Conservation (phyloP, 2,329 filamentous ascomycete genomes). For the Arthrobotrys entomopaga region DNA sequence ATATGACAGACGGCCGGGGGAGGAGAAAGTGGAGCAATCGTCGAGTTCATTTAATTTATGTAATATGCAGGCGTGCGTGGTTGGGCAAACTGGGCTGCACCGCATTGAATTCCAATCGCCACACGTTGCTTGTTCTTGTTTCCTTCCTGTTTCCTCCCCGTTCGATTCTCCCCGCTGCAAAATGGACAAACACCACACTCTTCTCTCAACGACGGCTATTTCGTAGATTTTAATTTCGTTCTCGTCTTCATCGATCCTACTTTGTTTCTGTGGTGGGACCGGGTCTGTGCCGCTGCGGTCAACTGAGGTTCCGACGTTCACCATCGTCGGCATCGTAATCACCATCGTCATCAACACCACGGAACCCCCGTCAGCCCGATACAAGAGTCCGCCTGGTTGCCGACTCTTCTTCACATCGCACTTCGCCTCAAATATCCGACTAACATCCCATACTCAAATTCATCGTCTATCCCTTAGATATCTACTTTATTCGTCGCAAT, state of each 20-base stretch:
- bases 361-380: slow-evolving; percentile 34
- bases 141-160: background rate
- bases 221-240: slow-evolving; percentile 15
- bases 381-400: slow-evolving; percentile 2
- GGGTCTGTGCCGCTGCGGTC: background rate
- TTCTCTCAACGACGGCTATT: slow-evolving; percentile 17
- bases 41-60: too few species aligned
- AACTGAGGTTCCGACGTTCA: background rate
- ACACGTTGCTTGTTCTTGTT: background rate
- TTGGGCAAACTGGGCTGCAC: too few species aligned
- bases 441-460: background rate
- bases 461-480: background rate
- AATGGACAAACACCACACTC: slow-evolving; percentile 42
- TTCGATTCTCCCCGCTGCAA: slow-evolving; percentile 15
- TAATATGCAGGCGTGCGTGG: too few species aligned
- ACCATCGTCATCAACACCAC: background rate
- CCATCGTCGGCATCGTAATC: slow-evolving; percentile 13
- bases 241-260: background rate
- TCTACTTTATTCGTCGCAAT: slow-evolving; percentile 25
- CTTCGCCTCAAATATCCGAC: background rate
- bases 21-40: background rate
- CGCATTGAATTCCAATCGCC: background rate
- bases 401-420: slow-evolving; percentile 3
- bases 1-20: background rate
- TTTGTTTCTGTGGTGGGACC: background rate